Evolutionary conservation across 805 yeast genomes (phyloP).

Genomic region (Saturnispora quitensis): DNA sequence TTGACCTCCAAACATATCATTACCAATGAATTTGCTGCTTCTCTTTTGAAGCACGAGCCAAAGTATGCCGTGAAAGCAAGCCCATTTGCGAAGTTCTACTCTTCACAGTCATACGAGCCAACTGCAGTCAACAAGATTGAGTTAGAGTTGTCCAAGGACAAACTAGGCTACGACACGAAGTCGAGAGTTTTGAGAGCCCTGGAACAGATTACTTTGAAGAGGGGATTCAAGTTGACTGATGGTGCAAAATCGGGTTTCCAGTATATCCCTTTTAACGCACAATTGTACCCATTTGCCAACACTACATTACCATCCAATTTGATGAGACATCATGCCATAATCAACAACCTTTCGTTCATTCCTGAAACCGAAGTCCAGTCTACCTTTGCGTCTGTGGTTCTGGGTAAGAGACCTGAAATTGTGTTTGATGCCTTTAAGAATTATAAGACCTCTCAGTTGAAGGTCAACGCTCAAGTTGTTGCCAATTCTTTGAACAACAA

Average conservation of each 20-base stretch:
- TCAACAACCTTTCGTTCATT: constrained; percentile 11
- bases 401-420: constrained; percentile 23
- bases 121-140: constrained; percentile 11
- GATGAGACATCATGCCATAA: constrained; percentile 11
- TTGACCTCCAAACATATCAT: background rate
- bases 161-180: constrained; percentile 20
- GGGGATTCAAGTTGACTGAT: constrained; percentile 19
- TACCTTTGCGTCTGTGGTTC: constrained; percentile 21
- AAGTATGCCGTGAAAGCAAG: constrained; percentile 1
- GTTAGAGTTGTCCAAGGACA: constrained; percentile 21
- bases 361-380: constrained; percentile 16
- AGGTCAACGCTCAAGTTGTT: constrained; percentile 25
- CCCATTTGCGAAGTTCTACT: constrained; percentile 2
- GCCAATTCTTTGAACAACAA: constrained; percentile 24
- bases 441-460: constrained; percentile 20
- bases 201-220: constrained; percentile 16
- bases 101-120: background rate
- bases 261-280: constrained; percentile 14
- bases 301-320: constrained; percentile 16
- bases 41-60: constrained; percentile 8
- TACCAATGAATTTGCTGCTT: constrained; percentile 3
- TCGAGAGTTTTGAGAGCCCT: constrained; percentile 24
- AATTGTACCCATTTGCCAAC: constrained; percentile 21
- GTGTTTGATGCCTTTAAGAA: constrained; percentile 13
- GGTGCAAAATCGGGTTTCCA: constrained; percentile 9